Evolutionary conservation across 2,329 filamentous ascomycete species (phyloP).

Genomic region (Diatrype stigma): DNA sequence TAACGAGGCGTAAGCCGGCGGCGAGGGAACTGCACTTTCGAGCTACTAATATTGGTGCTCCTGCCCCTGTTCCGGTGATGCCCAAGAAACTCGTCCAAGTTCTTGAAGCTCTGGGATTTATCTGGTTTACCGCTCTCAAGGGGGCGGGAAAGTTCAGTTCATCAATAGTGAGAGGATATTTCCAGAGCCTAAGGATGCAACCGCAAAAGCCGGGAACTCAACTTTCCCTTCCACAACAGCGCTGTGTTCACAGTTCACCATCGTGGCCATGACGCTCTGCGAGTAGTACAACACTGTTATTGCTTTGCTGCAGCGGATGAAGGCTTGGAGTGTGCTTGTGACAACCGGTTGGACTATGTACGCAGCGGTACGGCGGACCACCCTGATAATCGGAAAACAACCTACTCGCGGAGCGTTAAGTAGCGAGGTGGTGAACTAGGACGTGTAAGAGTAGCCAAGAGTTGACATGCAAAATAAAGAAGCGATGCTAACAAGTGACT

Average conservation of each 20-base stretch:
- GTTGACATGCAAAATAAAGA: no score
- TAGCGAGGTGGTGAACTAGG: no score
- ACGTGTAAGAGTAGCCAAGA: no score
- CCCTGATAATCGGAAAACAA: slow-evolving; percentile 1
- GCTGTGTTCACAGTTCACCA: neutral
- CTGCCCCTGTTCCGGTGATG: no score
- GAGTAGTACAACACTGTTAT: neutral
- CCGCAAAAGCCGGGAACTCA: no score
- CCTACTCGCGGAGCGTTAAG: slow-evolving; percentile 1
- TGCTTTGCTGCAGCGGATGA: neutral
- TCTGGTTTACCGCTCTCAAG: no score
- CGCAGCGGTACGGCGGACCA: neutral
- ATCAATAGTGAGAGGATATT: no score
- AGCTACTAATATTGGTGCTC: neutral
- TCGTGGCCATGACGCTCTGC: neutral
- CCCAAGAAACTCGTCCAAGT: neutral
- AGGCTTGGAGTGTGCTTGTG: neutral
- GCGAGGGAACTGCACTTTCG: neutral
- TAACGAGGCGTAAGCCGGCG: neutral
- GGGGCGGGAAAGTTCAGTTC: no score
- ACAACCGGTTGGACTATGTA: neutral
- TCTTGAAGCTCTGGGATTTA: no score
- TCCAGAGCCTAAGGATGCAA: no score
- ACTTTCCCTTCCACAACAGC: no score
- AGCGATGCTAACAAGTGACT: no score